Evolutionary conservation across 2,329 filamentous ascomycete species (phyloP), one percentile per base, ranked within the genome.

Genomic region (Orbilia brochopaga): DNA sequence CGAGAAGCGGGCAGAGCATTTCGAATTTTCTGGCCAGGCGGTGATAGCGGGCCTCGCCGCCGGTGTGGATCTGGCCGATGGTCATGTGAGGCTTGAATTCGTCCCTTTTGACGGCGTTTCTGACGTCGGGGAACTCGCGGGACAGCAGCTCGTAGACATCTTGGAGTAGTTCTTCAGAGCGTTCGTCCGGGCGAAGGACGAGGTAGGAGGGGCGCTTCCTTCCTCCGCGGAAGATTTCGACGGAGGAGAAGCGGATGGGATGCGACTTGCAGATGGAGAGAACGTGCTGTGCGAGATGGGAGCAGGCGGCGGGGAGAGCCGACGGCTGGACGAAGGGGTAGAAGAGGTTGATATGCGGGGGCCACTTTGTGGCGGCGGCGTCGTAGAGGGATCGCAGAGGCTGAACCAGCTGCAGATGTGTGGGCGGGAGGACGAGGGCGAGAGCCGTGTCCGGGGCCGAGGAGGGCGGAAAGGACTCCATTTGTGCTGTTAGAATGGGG

Each of bases 331-430:
- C 85, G 76, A 89, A 90, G 0, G 87, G 88, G 76, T 89, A 89
- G 21, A 88, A 75, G 24, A 90, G 78, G 74, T 89, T 90, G 75
- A 89, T 77, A 75, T 89, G 87, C 11, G 87, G 85, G 2, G 87
- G 86, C 87, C 88, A 90, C 78, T 82, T 85, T 24, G 80, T 80
- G 74, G 83, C 84, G 0, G 83, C 82, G 70, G 85, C 85, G 78
- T 90, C 87, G 78, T 89, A 87, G 11, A 86, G 79, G n/a, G 80
- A 81, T 50, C 87, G 83, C 1, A 90, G 51, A 13, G 60, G 69
- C 30, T 73, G 69, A 35, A 73, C 51, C 21, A 62, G 48, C 17
- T 60, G 48, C 78, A 13, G 79, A 79, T 74, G 88, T 82, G 57
- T 87, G 77, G 2, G 82, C 75, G 0, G 79, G 73, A 70, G 59